Evolutionary conservation across 2,329 filamentous ascomycete species (phyloP), one percentile per base, ranked within the genome.

Genomic region (Fusarium sororula): DNA sequence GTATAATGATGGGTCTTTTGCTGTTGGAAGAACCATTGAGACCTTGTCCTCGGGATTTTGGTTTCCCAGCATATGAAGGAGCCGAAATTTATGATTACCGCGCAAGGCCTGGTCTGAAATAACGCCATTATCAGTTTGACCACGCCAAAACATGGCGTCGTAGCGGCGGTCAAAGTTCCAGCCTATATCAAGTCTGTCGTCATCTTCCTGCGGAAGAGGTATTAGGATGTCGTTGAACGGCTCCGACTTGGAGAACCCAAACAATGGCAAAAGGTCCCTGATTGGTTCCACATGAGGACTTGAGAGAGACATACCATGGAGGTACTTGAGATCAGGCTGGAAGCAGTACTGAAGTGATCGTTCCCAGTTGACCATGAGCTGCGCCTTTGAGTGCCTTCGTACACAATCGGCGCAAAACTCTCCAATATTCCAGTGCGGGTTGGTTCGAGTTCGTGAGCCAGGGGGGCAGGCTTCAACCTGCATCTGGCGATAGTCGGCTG

Each of bases 171-270:
- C 77, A 71, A 93, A 95, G 2, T 79, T 80, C 74, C 82, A 82
- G 32, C 77, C 78, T 10, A 84, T 77, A 39, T 86, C 83, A 1
- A 86, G 84, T 7, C 87, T 82, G 4, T 87, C 85, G 20, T 72
- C 68, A 28, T 74, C 66, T 20, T 32, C 88, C 87, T 67, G 61
- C 59, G 75, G 87, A 85, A 89, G 78, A 0, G 94, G 94, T 59
- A 95, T 92, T 28, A 95, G 82, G 39, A 97, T 93, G 79, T 97
- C 94, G 72, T 88, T 90, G 82, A 93, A 96, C 9, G 91, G 90
- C 50, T 89, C 86, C 3, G 91, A 90, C 76, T 94, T 94, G 55
- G 90, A 91, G 66, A 93, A 88, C 70, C 93, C 93, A 82, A 96
- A 96, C 17, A 96, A 84, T 0, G 94, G 94, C 5, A 93, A 82